Percentiles rank a stretch among this genome's conserved stretches.
Conservation (phyloP, 345 rosid species). For the Citrus hindsii region DNA sequence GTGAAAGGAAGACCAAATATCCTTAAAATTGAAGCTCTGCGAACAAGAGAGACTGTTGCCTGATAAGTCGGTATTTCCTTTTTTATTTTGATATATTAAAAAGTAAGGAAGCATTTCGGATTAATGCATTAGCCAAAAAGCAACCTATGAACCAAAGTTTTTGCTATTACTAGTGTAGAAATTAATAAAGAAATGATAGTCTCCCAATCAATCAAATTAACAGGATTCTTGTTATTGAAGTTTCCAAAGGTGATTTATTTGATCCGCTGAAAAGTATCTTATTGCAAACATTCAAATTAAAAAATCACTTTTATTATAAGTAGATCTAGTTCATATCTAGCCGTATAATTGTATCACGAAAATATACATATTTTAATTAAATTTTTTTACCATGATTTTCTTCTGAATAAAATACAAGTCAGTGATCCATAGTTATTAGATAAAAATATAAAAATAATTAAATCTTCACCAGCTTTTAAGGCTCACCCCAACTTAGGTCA, state of each 20-base stretch:
- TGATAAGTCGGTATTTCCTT: neutral
- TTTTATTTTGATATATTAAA: neutral
- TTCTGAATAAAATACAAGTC: no score
- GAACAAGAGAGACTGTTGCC: neutral
- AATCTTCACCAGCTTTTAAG: no score
- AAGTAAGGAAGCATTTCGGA: neutral
- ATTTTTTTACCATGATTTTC: no score
- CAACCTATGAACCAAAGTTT: neutral
- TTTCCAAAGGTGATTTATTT: neutral
- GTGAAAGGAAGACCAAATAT: neutral
- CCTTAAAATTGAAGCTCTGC: conserved; percentile 20
- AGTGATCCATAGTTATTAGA: no score
- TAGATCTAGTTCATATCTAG: no score
- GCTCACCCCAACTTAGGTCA: no score
- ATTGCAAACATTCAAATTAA: neutral
- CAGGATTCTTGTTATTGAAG: neutral
- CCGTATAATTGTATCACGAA: no score
- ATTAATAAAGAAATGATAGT: neutral
- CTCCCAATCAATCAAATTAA: no score
- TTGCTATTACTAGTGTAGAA: neutral
- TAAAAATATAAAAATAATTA: no score
- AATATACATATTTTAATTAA: no score
- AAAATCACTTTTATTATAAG: no score
- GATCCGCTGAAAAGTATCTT: neutral
- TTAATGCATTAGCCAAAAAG: neutral